Base-by-base conservation (phyloP, 116 monocot species). In the Thalassia testudinum region DNA sequence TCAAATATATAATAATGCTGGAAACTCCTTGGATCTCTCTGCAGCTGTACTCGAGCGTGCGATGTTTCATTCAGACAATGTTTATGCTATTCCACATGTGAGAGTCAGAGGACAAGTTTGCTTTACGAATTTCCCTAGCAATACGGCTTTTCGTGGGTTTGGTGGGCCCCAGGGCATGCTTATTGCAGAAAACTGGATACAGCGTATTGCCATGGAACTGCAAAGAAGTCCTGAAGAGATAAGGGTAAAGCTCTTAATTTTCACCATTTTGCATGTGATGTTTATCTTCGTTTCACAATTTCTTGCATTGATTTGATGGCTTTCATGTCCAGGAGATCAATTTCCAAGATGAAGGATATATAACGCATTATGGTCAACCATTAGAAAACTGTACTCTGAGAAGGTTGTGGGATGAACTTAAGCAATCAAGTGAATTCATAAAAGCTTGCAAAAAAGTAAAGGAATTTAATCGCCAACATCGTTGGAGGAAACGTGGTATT, bases 91-190 rank as follows among this genome's bases (percentile, higher is more conserved):
- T 65, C 79, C 97, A 30, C 60, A 97, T 75, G 27, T 97, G 18
- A 81, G 76, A 60, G 58, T 97, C 49, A 69, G 16, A 48, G 97
- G 97, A 29, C 59, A 73, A 60, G 82, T 88, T 42, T 97, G 97
- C 53, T 79, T 59, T 65, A 97, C 97, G 7, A 97, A 97, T 68
- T 79, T 85, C 16, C 85, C 97, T 24, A 97, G 89, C 64, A 81
- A 97, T 42, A 97, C 97, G 22, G 97, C 97, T 61, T 97, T 97
- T 52, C 70, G 97, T n/a, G 97, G 97, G 54, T 97, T 97, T 77
- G 97, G 97, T 53, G 97, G 85, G 21, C 97, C 97, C 23, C 97
- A 97, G 62, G 97, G 82, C 16, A 82, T 85, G 88, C 55, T 97
- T 34, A 79, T 97, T 72, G 55, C 85, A 59, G 97, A 97, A 62